Percentiles rank a stretch among this genome's conserved stretches.
These are phyloP conservation scores for Rhynchosporium secalis DNA, from an alignment of 2,329 filamentous ascomycete species.

Conservation along the genomic window DNA sequence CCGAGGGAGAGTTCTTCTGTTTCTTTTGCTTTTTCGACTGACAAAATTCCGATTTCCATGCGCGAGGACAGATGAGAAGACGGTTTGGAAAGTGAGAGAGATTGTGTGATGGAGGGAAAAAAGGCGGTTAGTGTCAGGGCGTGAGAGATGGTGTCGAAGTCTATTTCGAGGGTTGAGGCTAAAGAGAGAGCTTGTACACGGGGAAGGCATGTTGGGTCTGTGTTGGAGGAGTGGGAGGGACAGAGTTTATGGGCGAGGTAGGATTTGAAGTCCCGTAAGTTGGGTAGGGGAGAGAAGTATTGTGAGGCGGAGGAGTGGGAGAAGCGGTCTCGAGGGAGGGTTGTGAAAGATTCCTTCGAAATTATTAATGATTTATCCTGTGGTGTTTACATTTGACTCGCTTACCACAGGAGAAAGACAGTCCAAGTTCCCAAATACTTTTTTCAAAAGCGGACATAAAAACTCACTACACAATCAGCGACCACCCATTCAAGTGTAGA, in stretches of 20 bases:
- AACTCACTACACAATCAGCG: constrained; percentile 42
- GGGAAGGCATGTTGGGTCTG: constrained; percentile 51
- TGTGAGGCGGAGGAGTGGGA: constrained; percentile 65
- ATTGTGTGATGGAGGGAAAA: constrained; percentile 51
- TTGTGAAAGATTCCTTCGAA: constrained; percentile 59
- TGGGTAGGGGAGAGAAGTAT: constrained; percentile 66
- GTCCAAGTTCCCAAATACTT: constrained; percentile 56
- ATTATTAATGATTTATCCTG: constrained; percentile 18
- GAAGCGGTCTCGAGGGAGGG: constrained; percentile 59
- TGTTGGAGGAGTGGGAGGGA: constrained; percentile 27
- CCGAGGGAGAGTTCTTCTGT: constrained; percentile 75
- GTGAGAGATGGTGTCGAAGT: constrained; percentile 70
- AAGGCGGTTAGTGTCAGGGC: constrained; percentile 63
- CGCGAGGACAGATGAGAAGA: constrained; percentile 47
- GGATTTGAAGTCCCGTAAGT: constrained; percentile 53
- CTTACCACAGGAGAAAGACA: constrained; percentile 54
- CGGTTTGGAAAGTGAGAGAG: constrained; percentile 33
- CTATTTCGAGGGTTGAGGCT: constrained; percentile 71
- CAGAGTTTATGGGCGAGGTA: constrained; percentile 58
- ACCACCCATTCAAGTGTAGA: constrained; percentile 7
- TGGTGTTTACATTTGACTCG: neutral
- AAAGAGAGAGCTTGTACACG: constrained; percentile 48
- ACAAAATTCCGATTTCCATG: constrained; percentile 80
- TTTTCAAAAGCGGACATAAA: constrained; percentile 60
- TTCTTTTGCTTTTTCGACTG: constrained; percentile 62